phyloP scores from a whole-genome alignment of 805 yeast genomes.

The Peterozyma toletana region DNA sequence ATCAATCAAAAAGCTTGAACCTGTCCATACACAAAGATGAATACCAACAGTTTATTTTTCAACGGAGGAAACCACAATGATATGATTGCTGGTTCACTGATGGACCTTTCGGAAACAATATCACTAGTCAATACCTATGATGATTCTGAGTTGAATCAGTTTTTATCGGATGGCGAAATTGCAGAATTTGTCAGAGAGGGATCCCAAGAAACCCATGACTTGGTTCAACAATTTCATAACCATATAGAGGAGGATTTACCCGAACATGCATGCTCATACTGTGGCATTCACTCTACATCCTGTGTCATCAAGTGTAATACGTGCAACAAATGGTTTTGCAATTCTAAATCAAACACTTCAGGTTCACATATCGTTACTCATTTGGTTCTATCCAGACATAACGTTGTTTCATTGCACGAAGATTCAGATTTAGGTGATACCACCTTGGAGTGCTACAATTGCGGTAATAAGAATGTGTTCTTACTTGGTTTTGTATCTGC shows the following conservation, averaged over 20 bases:
- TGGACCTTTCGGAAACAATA: too few relatives aligned
- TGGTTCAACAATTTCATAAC: neutral
- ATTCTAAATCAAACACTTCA: constrained; percentile 48
- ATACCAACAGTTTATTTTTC: too few relatives aligned
- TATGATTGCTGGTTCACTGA: too few relatives aligned
- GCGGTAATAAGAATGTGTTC: constrained; percentile 78
- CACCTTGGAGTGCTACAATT: constrained; percentile 80
- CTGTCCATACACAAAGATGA: too few relatives aligned
- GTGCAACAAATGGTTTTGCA: constrained; percentile 89
- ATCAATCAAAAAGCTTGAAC: too few relatives aligned
- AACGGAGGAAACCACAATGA: too few relatives aligned
- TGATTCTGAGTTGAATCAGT: too few relatives aligned
- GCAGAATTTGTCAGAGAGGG: too few relatives aligned
- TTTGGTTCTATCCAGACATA: constrained; percentile 73
- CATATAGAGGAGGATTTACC: constrained; percentile 11
- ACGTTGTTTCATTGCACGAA: constrained; percentile 64
- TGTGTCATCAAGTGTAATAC: constrained; percentile 69
- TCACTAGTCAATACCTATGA: too few relatives aligned
- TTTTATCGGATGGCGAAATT: too few relatives aligned
- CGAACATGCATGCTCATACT: constrained; percentile 48
- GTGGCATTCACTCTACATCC: constrained; percentile 61
- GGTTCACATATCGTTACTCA: constrained; percentile 85
- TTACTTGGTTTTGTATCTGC: constrained; percentile 84
- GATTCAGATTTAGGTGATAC: constrained; percentile 85
- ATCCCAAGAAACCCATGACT: too few relatives aligned